Evolutionary conservation across 106 monocot species (phyloP).

Genomic region (Vanilla planifolia): DNA sequence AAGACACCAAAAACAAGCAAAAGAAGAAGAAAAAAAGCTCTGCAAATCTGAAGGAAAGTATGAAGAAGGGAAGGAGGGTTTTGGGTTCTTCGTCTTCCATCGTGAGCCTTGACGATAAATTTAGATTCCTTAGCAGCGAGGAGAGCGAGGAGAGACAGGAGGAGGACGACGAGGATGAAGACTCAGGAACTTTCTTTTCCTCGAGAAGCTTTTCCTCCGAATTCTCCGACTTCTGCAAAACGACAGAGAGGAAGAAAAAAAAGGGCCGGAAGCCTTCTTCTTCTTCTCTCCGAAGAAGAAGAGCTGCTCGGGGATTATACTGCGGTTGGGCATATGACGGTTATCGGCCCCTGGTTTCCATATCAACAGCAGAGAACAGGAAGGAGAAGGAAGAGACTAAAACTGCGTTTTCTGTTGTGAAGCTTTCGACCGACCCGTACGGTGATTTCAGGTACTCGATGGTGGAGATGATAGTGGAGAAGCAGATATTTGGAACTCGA

Average conservation of each 20-base stretch:
- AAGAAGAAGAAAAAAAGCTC: slow-evolving; percentile 8
- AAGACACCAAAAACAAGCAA: not conserved
- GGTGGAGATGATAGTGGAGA: slow-evolving; percentile 70
- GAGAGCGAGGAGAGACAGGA: slow-evolving; percentile 8
- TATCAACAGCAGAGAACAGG: not conserved
- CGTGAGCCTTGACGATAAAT: slow-evolving; percentile 11
- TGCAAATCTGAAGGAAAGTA: not conserved
- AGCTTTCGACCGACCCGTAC: slow-evolving; percentile 49
- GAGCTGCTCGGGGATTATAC: not conserved
- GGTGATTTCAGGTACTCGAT: slow-evolving; percentile 68
- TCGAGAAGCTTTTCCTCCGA: slow-evolving; percentile 65
- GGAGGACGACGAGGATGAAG: not conserved
- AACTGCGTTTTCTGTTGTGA: slow-evolving; percentile 43
- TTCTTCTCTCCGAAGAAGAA: not conserved
- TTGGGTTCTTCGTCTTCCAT: slow-evolving; percentile 36
- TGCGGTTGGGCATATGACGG: slow-evolving; percentile 15
- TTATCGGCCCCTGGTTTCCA: slow-evolving; percentile 41
- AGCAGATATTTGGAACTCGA: slow-evolving; percentile 10
- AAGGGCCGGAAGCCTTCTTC: not conserved
- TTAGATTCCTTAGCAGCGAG: not conserved
- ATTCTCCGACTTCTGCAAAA: slow-evolving; percentile 61
- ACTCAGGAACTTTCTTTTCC: slow-evolving; percentile 34
- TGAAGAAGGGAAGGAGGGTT: slow-evolving; percentile 17
- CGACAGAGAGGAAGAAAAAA: slow-evolving; percentile 1
- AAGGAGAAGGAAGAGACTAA: not conserved